Base-by-base conservation (phyloP, 2,329 filamentous ascomycete species). In the Conoideocrella luteorostrata region DNA sequence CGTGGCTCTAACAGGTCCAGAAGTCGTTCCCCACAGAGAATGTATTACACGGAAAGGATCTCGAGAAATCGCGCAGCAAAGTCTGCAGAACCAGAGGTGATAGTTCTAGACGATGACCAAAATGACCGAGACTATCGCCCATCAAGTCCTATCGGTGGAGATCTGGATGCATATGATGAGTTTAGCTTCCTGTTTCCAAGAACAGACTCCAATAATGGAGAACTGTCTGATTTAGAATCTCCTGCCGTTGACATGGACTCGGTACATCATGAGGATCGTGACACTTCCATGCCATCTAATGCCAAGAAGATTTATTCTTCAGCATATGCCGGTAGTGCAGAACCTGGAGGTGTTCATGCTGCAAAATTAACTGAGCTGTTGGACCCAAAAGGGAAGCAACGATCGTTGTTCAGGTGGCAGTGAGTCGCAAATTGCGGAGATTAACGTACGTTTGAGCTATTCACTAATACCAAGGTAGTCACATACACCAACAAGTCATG, bases 351-450 rank as follows among this genome's bases (percentile, higher is more conserved):
- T 11, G 54, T 50, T 5, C 67, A 69, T 43, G 54, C 53, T 5
- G 61, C 58, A 1, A 56, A 56, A 18, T 47, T 70, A 37, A 67
- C 61, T 2, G 51, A 62, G 10, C 50, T 68, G 0, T 58, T 67
- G 21, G 63, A 65, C 17, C 43, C 56, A 4, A 57, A 53, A 36
- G 56, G 51, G 5, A 56, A 55, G 23, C 55, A 53, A 4, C 56
- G 62, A 11, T 57, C 65, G 7, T 48, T 71, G 0, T 71, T 69
- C 36, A 61, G 61, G 49, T 72, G 68, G 67, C 59, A 71, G 60
- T 66, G 40, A 45, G 56, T 56, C 23, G 4, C 1, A 5, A 7
- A 11, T 3, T 9, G 4, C 17, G 7, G 7, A 38, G 7, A 11
- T 24, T 22, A n/a, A 18, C 6, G n/a, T n/a, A 7, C 7, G 15